A percentile compares a stretch with the other conserved stretches of the same genome.
phyloP scores from a whole-genome alignment of 129 eudicot species.

The Rutidosis leptorrhynchoides region DNA sequence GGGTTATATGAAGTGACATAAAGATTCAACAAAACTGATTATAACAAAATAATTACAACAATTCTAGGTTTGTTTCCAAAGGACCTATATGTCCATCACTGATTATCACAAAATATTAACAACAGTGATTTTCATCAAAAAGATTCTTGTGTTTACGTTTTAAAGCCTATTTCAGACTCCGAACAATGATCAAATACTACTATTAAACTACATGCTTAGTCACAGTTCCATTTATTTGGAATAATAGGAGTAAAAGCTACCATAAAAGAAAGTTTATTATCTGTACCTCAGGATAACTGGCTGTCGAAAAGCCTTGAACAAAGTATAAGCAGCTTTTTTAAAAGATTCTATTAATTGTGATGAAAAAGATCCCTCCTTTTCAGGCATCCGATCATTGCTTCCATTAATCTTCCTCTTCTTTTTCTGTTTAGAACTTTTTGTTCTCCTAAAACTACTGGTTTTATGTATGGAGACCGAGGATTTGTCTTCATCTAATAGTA shows the following conservation, averaged over 20 bases:
- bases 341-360: slow-evolving; percentile 55
- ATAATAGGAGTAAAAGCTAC: not conserved
- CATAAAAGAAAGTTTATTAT: not conserved
- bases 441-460: slow-evolving; percentile 46
- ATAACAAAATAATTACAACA: too few species aligned
- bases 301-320: slow-evolving; percentile 79
- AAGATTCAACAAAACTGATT: too few species aligned
- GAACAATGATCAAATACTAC: slow-evolving; percentile 1
- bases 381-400: slow-evolving; percentile 30
- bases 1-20: not conserved
- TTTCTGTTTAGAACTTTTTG: slow-evolving; percentile 52
- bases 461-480: slow-evolving; percentile 34
- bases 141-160: not conserved
- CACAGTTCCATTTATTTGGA: slow-evolving; percentile 9
- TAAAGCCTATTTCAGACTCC: not conserved
- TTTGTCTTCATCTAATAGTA: slow-evolving; percentile 35
- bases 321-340: slow-evolving; percentile 57
- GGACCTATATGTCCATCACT: slow-evolving; percentile 7
- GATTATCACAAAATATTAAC: not conserved
- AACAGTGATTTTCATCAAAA: not conserved
- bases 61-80: not conserved
- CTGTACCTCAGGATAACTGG: slow-evolving; percentile 80
- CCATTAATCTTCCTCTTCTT: slow-evolving; percentile 31
- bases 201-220: not conserved
- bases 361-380: slow-evolving; percentile 43